A percentile compares a stretch with the other conserved stretches of the same genome.
Conservation (phyloP, 768 basidiomycete species). For the Tephrocybe sp. region DNA sequence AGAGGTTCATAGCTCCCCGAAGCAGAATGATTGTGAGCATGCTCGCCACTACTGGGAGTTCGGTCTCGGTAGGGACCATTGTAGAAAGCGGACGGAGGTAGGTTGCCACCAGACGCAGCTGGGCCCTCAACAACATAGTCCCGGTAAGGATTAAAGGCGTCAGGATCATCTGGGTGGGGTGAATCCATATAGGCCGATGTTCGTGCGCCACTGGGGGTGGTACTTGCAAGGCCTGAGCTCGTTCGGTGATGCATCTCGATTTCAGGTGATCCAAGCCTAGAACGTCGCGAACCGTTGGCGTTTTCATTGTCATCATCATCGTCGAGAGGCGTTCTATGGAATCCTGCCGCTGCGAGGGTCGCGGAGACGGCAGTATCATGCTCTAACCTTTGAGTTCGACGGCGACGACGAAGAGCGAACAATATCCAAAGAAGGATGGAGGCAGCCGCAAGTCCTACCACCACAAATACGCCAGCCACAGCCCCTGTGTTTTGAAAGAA, state of each 20-base stretch:
- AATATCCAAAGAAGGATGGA: conserved; percentile 69
- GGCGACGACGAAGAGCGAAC: conserved; percentile 68
- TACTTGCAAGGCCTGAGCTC: conserved; percentile 33
- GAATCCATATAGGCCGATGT: conserved; percentile 39
- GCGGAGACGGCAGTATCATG: conserved; percentile 74
- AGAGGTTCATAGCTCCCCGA: conserved; percentile 64
- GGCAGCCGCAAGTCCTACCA: conserved; percentile 79
- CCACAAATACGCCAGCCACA: conserved; percentile 88
- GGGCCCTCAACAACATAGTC: conserved; percentile 37
- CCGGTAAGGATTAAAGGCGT: conserved; percentile 53
- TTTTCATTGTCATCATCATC: conserved; percentile 48
- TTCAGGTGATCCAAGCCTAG: conserved; percentile 27
- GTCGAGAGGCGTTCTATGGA: conserved; percentile 65
- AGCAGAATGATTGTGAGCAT: conserved; percentile 35
- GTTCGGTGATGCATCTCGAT: conserved; percentile 43
- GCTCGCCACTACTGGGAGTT: conserved; percentile 28
- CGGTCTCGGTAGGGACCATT: conserved; percentile 32
- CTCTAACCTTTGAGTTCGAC: conserved; percentile 59
- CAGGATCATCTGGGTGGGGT: conserved; percentile 32
- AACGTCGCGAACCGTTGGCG: conserved; percentile 20
- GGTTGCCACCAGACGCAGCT: conserved; percentile 38
- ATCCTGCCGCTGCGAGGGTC: conserved; percentile 69
- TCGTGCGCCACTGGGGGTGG: conserved; percentile 28
- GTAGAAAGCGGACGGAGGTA: conserved; percentile 37
- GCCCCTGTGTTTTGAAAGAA: conserved; percentile 91